Base-by-base conservation (phyloP, 1,139 yeast genomes). In the Yamadazyma triangularis region DNA sequence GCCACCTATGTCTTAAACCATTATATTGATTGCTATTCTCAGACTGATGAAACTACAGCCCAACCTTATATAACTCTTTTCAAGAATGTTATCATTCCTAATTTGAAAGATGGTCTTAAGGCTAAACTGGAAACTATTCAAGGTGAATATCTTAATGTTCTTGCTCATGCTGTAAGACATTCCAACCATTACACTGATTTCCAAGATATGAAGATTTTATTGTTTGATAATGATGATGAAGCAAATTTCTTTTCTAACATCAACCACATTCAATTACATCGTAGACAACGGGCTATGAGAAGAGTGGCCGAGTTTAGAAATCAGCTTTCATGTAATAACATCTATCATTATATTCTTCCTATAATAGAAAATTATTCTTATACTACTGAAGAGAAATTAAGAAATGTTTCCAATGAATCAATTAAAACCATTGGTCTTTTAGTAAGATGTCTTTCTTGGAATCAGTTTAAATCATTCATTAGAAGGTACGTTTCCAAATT, bases 341-440 rank as follows among this genome's bases (percentile, higher is more conserved):
- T 89, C 34, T 72, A 95, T 0, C 93, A 86, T 47, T 88, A 82
- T 50, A 52, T 93, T 31, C 59, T 93, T 35, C 97, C 98, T 3
- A 73, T 89, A 38, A 68, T 88, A 41, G 98, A 91, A 58, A 79
- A 77, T 40, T 87, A 80, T 56, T 82, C 80, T 1, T 66, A 68
- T 38, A 65, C 77, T 52, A 63, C 64, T 21, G 80, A 73, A 26
- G 85, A 77, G 18, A 87, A 79, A 36, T 66, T 74, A 33, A 75
- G 86, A 50, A 80, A 81, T 44, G 61, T 89, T 39, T 76, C 89
- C 10, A 78, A 81, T 47, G 96, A 86, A 44, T 71, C 95, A 0
- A 63, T 85, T 27, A 62, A 60, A 7, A 64, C 89, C 0, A 73
- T 89, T 38, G 79, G 87, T 8, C 53, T 56, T 8, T 64, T 91